Evolutionary conservation across 371 early-diverging fungal genomes (phyloP), one percentile per base, ranked within the genome.

Genomic region (Chytridiales sp.): DNA sequence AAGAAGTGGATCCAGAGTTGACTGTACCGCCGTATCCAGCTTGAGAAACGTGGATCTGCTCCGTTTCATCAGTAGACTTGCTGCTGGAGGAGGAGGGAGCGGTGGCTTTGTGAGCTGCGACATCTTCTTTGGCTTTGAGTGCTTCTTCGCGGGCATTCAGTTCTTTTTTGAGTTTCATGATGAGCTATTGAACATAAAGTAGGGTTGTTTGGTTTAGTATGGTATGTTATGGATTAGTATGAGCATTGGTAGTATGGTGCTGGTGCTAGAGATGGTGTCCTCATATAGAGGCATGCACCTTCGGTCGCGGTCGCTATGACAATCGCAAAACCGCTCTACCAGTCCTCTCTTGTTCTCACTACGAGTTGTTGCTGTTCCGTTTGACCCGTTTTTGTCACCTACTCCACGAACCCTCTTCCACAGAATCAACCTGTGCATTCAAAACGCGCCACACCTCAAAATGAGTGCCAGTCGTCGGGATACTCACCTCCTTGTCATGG

Each of bases 401-500:
- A 48, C 9, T 27, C 48, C 27, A 27, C 26, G 6, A 11, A 8
- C 8, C 17, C 46, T 19, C 9, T 19, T 19, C 17, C 8, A 44
- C 8, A 44, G 8, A 44, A 44, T 44, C 46, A 44, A 11, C 6
- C 6, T 6, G 13, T 13, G 17, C 46, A 17, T 11, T 11, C 6
- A 44, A 44, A 8, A 9, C 9, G 8, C 19, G 22, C 54, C 6
- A 40, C n/a, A n/a, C n/a, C n/a, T n/a, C n/a, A n/a, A n/a, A n/a
- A n/a, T n/a, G n/a, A n/a, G n/a, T n/a, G n/a, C n/a, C n/a, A n/a
- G n/a, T n/a, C n/a, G n/a, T 38, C 38, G n/a, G 11, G 38, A 38
- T n/a, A 9, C 38, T 38, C 38, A 56, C 58, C 47, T 58, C 58
- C 58, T 58, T 41, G 48, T 58, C 58, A 35, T 58, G 58, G 26